Base-by-base conservation (phyloP, 805 yeast genomes). In the Teunomyces pallodes region DNA sequence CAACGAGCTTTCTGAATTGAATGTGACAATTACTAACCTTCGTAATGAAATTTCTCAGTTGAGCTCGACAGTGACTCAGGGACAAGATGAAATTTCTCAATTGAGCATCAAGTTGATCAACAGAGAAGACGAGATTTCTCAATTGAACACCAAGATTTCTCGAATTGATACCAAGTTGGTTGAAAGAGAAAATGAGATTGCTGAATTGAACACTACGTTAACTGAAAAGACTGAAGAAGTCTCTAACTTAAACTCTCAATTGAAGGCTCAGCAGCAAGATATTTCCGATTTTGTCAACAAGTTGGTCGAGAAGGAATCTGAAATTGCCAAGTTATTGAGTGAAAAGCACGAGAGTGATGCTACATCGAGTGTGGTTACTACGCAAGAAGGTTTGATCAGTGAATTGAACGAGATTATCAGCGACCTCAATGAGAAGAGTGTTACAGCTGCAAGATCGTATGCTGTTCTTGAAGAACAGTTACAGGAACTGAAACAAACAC, bases 371-470 rank as follows among this genome's bases (percentile, higher is more conserved):
- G 28, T n/a, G 14, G 30, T 26, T 9, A 26, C 9, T 13, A 20
- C 29, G 3, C 41, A 38, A 38, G 41, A 38, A 9, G 13, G 27
- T 26, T 26, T 38, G 14, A 38, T 38, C 14, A 12, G 30, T 33
- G 46, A 33, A 6, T 43, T 43, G 41, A 43, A 33, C 12, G 43
- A 29, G 13, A 14, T 40, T 13, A 40, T 27, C 33, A 16, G 16
- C 9, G 39, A 42, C 13, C 14, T 32, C 8, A 32, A 33, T 17
- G 40, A 24, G 5, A 32, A 32, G 45, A 32, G 27, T 7, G 30
- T 26, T 16, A 13, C 7, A 14, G 12, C 41, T 8, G 27, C 29
- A 10, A 38, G 26, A 26, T 26, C 28, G 14, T 38, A 38, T 20
- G 41, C 28, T 13, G 6, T 13, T 10, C 27, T 38, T 20, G 41